Evolutionary conservation across 2,329 filamentous ascomycete genomes (phyloP).

Genomic region (Penicillium sp.): DNA sequence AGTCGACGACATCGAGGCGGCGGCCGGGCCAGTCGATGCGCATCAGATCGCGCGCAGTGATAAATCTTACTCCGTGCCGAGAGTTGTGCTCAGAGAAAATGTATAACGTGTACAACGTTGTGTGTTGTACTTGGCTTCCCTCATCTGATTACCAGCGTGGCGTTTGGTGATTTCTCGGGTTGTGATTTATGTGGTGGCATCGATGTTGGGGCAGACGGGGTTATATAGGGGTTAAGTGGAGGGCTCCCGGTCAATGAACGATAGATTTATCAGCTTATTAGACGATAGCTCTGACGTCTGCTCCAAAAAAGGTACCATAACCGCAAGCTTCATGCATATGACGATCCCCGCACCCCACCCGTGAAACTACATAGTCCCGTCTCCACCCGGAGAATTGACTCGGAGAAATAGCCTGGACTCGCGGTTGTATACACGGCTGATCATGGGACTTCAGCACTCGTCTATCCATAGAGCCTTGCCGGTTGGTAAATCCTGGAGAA

Average conservation of each 20-base stretch:
- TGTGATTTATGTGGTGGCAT: not conserved
- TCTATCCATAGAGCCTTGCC: not conserved
- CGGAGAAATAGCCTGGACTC: slow-evolving; percentile 5
- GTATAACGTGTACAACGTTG: not conserved
- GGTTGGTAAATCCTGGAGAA: not conserved
- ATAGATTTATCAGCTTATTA: not conserved
- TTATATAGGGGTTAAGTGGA: not conserved
- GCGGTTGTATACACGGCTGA: not conserved
- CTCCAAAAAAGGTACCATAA: no score
- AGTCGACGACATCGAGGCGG: slow-evolving; percentile 10
- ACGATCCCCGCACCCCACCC: not conserved
- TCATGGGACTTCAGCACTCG: not conserved
- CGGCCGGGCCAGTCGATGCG: not conserved
- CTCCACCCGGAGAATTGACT: slow-evolving; percentile 10
- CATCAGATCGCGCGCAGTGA: slow-evolving; percentile 9
- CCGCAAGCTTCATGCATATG: not conserved
- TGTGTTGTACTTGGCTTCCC: not conserved
- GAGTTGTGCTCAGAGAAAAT: slow-evolving; percentile 2
- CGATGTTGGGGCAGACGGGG: not conserved
- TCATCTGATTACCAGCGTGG: not conserved
- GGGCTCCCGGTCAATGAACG: not conserved
- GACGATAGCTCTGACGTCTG: no score
- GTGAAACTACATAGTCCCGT: not conserved
- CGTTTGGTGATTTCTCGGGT: not conserved
- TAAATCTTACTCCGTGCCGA: slow-evolving; percentile 12